These are phyloP conservation scores for Pulveroboletus frians DNA, from an alignment of 768 basidiomycete genomes.

Conservation along the genomic window DNA sequence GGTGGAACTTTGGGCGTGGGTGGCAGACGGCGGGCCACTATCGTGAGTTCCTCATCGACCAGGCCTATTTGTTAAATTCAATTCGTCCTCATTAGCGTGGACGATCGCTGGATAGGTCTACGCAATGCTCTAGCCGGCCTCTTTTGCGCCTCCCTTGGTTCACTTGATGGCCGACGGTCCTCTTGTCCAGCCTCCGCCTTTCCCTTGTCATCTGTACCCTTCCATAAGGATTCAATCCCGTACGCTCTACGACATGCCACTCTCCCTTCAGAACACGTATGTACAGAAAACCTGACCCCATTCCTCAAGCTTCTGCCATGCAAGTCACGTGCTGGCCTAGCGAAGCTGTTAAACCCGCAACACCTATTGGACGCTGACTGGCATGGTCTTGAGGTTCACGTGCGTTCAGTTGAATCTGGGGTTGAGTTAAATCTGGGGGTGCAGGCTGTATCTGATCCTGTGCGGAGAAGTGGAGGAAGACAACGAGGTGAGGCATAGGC, in stretches of 20 bases:
- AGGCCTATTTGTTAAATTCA: background rate
- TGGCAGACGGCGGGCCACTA: conserved; percentile 56
- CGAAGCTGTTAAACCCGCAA: conserved; percentile 78
- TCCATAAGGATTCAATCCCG: conserved; percentile 31
- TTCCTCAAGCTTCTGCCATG: conserved; percentile 94
- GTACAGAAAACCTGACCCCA: conserved; percentile 95
- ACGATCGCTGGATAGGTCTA: conserved; percentile 77
- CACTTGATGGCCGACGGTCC: conserved; percentile 69
- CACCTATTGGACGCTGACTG: conserved; percentile 85
- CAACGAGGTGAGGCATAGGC: conserved; percentile 46
- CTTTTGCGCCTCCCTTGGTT: conserved; percentile 89
- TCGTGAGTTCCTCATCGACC: conserved; percentile 36
- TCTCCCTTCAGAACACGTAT: conserved; percentile 82
- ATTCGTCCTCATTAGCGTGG: conserved; percentile 42
- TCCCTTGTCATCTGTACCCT: conserved; percentile 55
- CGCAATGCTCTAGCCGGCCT: conserved; percentile 88
- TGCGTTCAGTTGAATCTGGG: conserved; percentile 53
- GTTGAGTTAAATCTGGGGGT: conserved; percentile 64
- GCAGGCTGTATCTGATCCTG: conserved; percentile 76
- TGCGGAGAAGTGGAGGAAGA: conserved; percentile 46
- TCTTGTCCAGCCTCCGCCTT: conserved; percentile 61
- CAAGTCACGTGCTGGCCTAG: conserved; percentile 82
- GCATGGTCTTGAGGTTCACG: conserved; percentile 84
- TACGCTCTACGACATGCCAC: conserved; percentile 70
- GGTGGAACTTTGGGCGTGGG: conserved; percentile 90